Evolutionary conservation across 179 eudicot genomes (phyloP).

Genomic region (Amaranthus tricolor): DNA sequence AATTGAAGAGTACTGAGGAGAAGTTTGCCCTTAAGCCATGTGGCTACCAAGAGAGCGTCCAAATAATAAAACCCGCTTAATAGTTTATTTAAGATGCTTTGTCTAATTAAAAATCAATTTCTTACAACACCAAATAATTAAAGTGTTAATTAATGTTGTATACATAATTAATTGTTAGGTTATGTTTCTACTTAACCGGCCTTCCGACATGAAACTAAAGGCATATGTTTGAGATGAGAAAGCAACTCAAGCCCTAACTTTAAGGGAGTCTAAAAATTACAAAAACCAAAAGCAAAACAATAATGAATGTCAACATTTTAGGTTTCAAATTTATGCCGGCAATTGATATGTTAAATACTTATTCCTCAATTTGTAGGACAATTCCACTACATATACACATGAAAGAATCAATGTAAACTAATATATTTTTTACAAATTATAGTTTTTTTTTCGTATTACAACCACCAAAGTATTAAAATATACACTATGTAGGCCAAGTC

Average conservation of each 20-base stretch:
- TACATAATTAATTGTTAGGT: not conserved
- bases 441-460: no score
- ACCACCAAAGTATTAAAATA: no score
- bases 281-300: no score
- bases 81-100: constrained; percentile 4
- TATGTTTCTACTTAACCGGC: constrained; percentile 20
- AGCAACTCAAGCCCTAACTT: not conserved
- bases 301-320: constrained; percentile 15
- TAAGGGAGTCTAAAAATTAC: not conserved
- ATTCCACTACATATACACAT: constrained; percentile 13
- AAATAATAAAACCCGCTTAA: not conserved
- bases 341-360: not conserved
- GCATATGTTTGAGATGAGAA: not conserved
- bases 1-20: not conserved
- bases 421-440: no score
- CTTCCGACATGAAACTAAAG: constrained; percentile 11
- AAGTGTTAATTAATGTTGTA: not conserved
- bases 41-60: constrained; percentile 23
- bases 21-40: constrained; percentile 20
- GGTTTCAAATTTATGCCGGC: not conserved
- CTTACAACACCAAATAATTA: not conserved
- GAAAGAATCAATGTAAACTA: not conserved
- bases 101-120: no score
- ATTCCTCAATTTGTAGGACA: constrained; percentile 6
- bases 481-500: no score